phyloP scores from a whole-genome alignment of 75 land plant genomes.

The Pinus tabuliformis region DNA sequence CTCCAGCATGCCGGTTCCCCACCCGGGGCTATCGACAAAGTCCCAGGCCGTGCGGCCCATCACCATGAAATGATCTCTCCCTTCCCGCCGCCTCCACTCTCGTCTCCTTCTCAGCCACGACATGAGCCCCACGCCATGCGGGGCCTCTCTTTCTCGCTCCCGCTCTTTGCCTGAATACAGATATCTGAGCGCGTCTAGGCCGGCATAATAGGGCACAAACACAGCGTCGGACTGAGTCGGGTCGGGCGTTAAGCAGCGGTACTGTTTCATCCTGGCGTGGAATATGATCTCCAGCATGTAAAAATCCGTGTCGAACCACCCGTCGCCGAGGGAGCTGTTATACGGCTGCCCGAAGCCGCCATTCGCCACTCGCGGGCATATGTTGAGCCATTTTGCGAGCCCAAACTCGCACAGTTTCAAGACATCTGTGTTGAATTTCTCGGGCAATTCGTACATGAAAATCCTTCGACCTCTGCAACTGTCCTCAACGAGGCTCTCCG shows the following conservation, averaged over 20 bases:
- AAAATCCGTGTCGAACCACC: neutral
- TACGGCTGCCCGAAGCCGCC: no score
- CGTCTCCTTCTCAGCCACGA: no score
- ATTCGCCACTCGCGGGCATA: no score
- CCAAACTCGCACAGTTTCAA: neutral
- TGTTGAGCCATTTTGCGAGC: constrained; percentile 9
- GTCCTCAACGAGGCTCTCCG: no score
- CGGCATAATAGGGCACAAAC: constrained; percentile 19
- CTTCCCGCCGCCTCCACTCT: no score
- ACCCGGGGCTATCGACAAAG: neutral
- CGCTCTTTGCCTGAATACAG: no score
- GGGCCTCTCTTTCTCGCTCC: no score
- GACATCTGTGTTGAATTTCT: constrained; percentile 8
- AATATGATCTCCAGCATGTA: constrained; percentile 21
- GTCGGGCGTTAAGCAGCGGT: neutral
- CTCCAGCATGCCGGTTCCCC: neutral
- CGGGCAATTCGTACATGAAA: constrained; percentile 5
- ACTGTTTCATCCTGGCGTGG: constrained; percentile 6
- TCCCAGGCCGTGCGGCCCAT: no score
- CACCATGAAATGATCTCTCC: no score
- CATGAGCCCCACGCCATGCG: no score
- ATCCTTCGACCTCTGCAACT: neutral
- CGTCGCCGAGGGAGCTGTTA: no score
- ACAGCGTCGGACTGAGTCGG: neutral
- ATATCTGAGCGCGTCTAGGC: neutral